Evolutionary conservation across 495 filamentous ascomycete species (phyloP), one percentile per base, ranked within the genome.

Genomic region (Tricharina praecox): DNA sequence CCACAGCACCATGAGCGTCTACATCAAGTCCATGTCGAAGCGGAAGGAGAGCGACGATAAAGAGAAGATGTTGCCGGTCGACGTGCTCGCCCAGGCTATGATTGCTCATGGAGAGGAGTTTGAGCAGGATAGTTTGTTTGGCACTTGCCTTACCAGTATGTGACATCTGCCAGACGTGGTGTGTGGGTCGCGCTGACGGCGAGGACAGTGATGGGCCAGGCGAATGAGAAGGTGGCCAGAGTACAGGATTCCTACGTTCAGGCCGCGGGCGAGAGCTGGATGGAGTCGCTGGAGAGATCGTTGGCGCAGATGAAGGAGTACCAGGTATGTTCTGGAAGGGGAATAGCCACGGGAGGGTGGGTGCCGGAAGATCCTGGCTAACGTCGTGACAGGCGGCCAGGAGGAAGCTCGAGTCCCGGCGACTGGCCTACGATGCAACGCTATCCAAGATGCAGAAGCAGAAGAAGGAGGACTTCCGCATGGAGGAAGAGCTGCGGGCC

Each of bases 271-370:
- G 72, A 77, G 40, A 82, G 75, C 62, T 95, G 90, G 90, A 73
- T 94, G 49, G 88, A 96, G 64, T 84, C 82, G 9, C 64, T 93
- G 40, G 90, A 96, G 60, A 70, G 88, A 51, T 90, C 82, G 9
- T 64, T 94, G 48, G 80, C 83, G 23, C 87, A 93, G 72, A 85
- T 96, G 84, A 96, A 93, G 62, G 92, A 97, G 57, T 95, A 95
- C 51, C 86, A 94, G 74, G 84, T 81, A 69, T 43, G 21, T 20
- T 19, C 23, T n/a, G n/a, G n/a, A n/a, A n/a, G n/a, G n/a, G n/a
- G n/a, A n/a, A n/a, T n/a, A 1, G 4, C 18, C 4, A 24, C 42
- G 24, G 13, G 11, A 23, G 18, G 40, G 41, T 58, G 3, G 20
- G 19, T 43, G 11, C 18, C 52, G 45, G 26, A 56, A 24, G 13